Evolutionary conservation across 2,329 filamentous ascomycete species (phyloP), one percentile per base, ranked within the genome.

Genomic region (Didymella exigua): DNA sequence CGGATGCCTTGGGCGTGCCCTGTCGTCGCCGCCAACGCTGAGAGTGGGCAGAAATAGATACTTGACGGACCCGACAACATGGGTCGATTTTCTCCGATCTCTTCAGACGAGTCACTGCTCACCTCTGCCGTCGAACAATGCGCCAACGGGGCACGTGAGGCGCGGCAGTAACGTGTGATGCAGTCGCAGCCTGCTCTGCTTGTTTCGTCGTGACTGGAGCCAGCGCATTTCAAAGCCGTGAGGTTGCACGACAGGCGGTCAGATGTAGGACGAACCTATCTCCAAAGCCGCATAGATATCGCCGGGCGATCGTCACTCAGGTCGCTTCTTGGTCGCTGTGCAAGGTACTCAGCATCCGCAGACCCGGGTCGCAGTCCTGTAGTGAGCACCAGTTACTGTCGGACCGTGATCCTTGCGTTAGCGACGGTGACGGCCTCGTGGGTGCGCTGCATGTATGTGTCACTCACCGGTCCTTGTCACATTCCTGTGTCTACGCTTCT

Each of bases 181-280:
- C 62, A 19, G 50, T 54, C 44, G 43, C 46, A 21, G 51, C 55
- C 59, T 58, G 50, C 30, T 48, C 58, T 59, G 49, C 59, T 58
- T 49, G 50, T 62, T 60, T 55, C 58, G 46, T 54, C 34, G 49
- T 67, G 57, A 67, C 61, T 71, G 67, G 67, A 68, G 68, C 67
- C 70, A 72, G 63, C 69, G 57, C 67, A 70, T 61, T 58, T 48
- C 26, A 31, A 46, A 51, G 47, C 33, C 38, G 37, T 53, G 27
- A 40, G 38, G 62, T 70, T 51, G 48, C 62, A 71, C 67, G 41
- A 51, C 68, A 68, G 59, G 43, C 46, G 34, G 51, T 58, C 53
- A 46, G 53, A 27, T 37, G 49, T 54, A 36, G 49, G 24, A 45
- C 57, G 52, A 49, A 40, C n/a, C 31, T 53, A 43, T 42, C 43